These are phyloP conservation scores for Scleroderma bovista DNA, from an alignment of 768 basidiomycete genomes.

Conservation along the genomic window DNA sequence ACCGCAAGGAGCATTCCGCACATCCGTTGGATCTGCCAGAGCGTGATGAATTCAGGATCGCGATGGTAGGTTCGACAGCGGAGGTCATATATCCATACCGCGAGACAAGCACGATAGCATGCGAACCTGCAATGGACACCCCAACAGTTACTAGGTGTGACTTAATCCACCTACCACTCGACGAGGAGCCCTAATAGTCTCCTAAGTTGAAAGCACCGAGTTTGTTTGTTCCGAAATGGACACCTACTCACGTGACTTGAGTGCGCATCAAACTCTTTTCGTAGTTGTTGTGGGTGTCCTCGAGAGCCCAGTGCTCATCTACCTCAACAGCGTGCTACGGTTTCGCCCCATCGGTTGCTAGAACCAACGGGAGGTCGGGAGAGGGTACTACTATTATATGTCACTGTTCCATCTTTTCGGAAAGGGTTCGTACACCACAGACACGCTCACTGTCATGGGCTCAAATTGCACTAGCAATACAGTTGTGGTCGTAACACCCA, in stretches of 20 bases:
- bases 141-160: too few relatives aligned
- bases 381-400: slow-evolving; percentile 1
- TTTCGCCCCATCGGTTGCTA: not conserved
- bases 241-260: slow-evolving; percentile 1
- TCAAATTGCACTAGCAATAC: not conserved
- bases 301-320: not conserved
- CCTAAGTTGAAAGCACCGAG: too few relatives aligned
- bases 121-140: not conserved
- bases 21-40: not conserved
- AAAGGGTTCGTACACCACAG: slow-evolving; percentile 11
- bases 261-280: not conserved
- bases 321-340: not conserved
- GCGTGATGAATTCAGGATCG: not conserved
- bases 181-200: too few relatives aligned
- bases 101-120: not conserved
- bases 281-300: not conserved
- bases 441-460: not conserved
- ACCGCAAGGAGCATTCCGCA: not conserved
- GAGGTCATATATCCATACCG: not conserved
- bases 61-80: not conserved
- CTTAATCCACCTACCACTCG: too few relatives aligned
- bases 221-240: slow-evolving; percentile 1
- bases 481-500: not conserved
- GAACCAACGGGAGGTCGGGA: not conserved
- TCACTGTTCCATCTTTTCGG: not conserved